Evolutionary conservation across 2,329 filamentous ascomycete genomes (phyloP), one percentile per base, ranked within the genome.

Genomic region (Phialemoniopsis sp.): DNA sequence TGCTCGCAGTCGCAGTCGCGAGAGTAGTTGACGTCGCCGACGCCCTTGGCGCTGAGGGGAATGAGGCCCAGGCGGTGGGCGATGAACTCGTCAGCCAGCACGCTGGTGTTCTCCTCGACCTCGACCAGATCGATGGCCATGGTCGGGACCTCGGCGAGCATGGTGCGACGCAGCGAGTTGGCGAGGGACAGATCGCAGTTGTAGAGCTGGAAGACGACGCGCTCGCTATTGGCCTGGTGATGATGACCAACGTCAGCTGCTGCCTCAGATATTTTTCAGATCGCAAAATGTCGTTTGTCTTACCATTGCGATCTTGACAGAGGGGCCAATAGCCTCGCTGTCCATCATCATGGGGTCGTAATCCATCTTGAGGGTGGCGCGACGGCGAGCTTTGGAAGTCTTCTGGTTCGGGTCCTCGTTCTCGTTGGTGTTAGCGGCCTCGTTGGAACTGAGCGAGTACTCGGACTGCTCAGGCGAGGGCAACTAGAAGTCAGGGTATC

Each of bases 1-100:
- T 91, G 85, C 54, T 96, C 91, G 72, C 93, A 98, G 58, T 95
- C 89, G 71, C 93, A 98, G 66, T 97, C 91, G 56, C 91, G 86
- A 36, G 87, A 85, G 68, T 95, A 95, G 47, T 86, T 75, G 46
- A 97, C 77, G 53, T 85, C 76, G 49, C 90, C 87, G 52, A 91
- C 83, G 57, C 87, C 86, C 56, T 87, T 87, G 42, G 88, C 87
- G 59, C 85, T 83, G 35, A 98, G 79, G 1, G 93, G 93, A 41
- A 97, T 82, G 34, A 97, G 80, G 26, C 93, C 91, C 13, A 98
- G 77, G 34, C 91, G 85, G 64, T 97, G 91, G 36, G 88, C 85
- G 50, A 98, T 83, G 64, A 97, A 95, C 65, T 98, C 91, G 64
- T 98, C 91, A 45, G 91, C 87, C 13, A 97, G 80, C 5, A 96